These are phyloP conservation scores for Amaranthus cruentus DNA, from an alignment of 148 eudicot genomes.

Conservation along the genomic window DNA sequence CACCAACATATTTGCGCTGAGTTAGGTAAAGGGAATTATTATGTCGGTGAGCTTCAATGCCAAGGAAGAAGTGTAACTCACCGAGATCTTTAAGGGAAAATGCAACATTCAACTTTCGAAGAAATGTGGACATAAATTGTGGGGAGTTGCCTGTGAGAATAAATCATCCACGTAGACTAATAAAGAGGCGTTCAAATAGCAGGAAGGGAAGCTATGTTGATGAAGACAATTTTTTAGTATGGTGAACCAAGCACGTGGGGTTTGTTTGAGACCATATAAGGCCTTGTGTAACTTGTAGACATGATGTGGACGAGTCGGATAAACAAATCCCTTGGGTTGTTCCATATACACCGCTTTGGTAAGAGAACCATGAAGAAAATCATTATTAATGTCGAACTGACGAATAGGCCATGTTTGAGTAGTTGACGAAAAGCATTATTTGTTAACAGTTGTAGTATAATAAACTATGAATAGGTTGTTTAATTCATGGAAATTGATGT, in stretches of 20 bases:
- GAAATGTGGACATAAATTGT: neutral
- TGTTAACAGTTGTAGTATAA: no score
- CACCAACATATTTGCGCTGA: neutral
- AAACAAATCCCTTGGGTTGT: conserved; percentile 10
- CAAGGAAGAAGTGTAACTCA: neutral
- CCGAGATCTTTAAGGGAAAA: conserved; percentile 12
- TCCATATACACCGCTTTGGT: conserved; percentile 8
- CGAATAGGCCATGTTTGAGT: no score
- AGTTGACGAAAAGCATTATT: no score
- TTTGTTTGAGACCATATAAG: conserved; percentile 6
- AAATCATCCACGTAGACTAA: neutral
- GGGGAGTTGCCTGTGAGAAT: neutral
- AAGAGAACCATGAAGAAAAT: conserved; percentile 15
- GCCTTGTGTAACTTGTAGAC: conserved; percentile 3
- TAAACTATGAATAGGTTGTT: no score
- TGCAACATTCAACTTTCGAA: neutral
- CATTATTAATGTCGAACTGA: neutral
- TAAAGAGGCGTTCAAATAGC: conserved; percentile 3
- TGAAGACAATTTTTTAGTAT: neutral
- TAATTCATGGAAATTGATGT: no score
- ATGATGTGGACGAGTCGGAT: neutral
- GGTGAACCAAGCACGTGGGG: conserved; percentile 9
- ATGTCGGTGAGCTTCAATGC: neutral
- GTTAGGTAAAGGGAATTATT: neutral
- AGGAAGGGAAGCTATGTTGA: neutral